Evolutionary conservation across 495 filamentous ascomycete genomes (phyloP).

Genomic region (Annulohypoxylon maeteangense): DNA sequence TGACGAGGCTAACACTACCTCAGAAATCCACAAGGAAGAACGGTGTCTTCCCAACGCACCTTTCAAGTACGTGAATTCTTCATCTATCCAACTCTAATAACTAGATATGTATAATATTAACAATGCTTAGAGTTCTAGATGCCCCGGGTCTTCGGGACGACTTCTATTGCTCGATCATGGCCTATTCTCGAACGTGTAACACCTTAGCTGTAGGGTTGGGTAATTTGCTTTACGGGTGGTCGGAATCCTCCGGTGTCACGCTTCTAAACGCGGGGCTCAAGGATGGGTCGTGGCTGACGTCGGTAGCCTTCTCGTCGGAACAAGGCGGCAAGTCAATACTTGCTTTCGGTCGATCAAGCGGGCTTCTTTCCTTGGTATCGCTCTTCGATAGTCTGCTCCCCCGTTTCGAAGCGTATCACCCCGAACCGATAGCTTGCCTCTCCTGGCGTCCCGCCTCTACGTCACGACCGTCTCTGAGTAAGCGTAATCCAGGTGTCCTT

Average conservation of each 20-base stretch:
- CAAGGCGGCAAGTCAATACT: constrained; percentile 82
- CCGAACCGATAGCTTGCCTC: constrained; percentile 77
- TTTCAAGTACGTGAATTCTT: constrained; percentile 71
- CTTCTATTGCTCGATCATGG: constrained; percentile 92
- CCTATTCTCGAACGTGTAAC: constrained; percentile 78
- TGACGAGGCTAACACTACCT: neutral
- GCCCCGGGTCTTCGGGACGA: constrained; percentile 90
- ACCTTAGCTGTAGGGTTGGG: constrained; percentile 87
- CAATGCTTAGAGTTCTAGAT: constrained; percentile 72
- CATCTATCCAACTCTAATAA: neutral
- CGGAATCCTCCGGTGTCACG: constrained; percentile 67
- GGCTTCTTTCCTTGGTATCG: constrained; percentile 63
- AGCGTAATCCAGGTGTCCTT: constrained; percentile 44
- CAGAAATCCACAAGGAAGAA: constrained; percentile 33
- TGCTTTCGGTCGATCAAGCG: constrained; percentile 83
- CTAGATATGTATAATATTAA: no score
- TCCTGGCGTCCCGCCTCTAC: constrained; percentile 69
- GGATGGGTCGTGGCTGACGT: constrained; percentile 70
- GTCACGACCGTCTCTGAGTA: constrained; percentile 52
- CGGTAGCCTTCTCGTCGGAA: constrained; percentile 85
- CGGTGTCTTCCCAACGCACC: constrained; percentile 72
- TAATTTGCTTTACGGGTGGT: constrained; percentile 88
- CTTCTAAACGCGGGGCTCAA: constrained; percentile 55
- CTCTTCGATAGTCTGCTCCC: constrained; percentile 60
- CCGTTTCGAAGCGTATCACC: constrained; percentile 79